Evolutionary conservation across 2,329 filamentous ascomycete species (phyloP).

Genomic region (Verticillium zaregamsianum): DNA sequence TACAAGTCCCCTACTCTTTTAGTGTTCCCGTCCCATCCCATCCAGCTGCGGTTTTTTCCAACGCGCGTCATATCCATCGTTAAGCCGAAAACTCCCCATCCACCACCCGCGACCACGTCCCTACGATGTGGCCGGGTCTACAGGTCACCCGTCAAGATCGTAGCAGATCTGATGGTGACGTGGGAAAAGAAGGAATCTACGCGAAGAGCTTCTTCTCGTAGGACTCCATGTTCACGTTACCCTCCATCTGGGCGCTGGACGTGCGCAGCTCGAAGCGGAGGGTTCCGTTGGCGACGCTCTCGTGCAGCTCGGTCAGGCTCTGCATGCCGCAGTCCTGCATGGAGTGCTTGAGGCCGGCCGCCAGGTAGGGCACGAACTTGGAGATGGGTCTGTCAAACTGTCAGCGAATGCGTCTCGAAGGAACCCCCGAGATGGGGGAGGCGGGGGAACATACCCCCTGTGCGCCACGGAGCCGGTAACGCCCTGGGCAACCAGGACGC

Average conservation of each 20-base stretch:
- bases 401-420: slow-evolving; percentile 22
- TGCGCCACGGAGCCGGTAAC: slow-evolving; percentile 84
- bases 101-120: background rate
- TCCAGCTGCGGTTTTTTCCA: background rate
- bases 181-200: slow-evolving; percentile 37
- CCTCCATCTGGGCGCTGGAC: slow-evolving; percentile 91
- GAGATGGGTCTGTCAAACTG: slow-evolving; percentile 61
- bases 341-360: slow-evolving; percentile 94
- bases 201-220: slow-evolving; percentile 99
- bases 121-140: background rate
- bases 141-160: background rate
- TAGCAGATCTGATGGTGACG: background rate
- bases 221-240: slow-evolving; percentile 96
- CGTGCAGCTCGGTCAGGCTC: slow-evolving; percentile 73
- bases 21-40: background rate
- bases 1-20: background rate
- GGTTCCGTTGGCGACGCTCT: slow-evolving; percentile 66
- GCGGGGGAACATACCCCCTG: slow-evolving; percentile 48
- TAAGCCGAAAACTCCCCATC: slow-evolving; percentile 4
- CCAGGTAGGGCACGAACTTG: slow-evolving; percentile 94
- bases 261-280: slow-evolving; percentile 94
- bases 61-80: background rate
- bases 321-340: slow-evolving; percentile 90
- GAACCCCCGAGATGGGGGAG: background rate
- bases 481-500: slow-evolving; percentile 92